Percentiles rank a stretch among this genome's conserved stretches.
Conservation (phyloP, 306 rosid species). For the Casuarina equisetifolia region DNA sequence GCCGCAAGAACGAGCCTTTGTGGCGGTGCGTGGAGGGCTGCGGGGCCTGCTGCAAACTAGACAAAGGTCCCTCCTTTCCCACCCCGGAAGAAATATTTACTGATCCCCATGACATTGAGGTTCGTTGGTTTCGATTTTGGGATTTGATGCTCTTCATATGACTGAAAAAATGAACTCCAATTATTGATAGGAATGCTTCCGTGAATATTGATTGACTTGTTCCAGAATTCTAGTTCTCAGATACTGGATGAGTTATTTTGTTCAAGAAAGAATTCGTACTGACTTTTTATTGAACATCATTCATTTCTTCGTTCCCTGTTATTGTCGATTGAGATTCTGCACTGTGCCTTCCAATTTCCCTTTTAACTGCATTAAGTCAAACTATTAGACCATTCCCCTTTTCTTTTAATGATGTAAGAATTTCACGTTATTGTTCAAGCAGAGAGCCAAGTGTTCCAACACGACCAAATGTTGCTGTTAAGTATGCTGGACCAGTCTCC, state of each 20-base stretch:
- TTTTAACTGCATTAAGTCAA: background rate
- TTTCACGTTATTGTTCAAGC: background rate
- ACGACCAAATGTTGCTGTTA: background rate
- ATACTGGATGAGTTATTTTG: background rate
- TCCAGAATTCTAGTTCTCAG: background rate
- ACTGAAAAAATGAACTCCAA: background rate
- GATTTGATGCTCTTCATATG: background rate
- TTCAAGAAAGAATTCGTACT: background rate
- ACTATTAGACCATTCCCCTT: background rate
- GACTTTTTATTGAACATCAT: background rate
- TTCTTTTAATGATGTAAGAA: background rate
- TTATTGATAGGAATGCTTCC: background rate
- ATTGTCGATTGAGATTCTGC: background rate
- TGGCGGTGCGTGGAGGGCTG: constrained; percentile 90
- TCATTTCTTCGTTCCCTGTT: background rate
- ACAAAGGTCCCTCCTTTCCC: constrained; percentile 71
- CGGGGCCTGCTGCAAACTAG: constrained; percentile 89
- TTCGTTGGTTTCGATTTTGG: constrained; percentile 9
- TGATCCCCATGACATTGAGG: constrained; percentile 64
- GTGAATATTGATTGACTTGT: background rate
- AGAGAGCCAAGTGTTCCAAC: background rate
- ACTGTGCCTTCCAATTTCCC: background rate
- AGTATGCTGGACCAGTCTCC: background rate
- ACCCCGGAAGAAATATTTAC: constrained; percentile 76
- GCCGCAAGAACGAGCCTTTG: constrained; percentile 39